These are phyloP conservation scores for Styphnolobium japonicum DNA, from an alignment of 306 rosid species.

Conservation along the genomic window DNA sequence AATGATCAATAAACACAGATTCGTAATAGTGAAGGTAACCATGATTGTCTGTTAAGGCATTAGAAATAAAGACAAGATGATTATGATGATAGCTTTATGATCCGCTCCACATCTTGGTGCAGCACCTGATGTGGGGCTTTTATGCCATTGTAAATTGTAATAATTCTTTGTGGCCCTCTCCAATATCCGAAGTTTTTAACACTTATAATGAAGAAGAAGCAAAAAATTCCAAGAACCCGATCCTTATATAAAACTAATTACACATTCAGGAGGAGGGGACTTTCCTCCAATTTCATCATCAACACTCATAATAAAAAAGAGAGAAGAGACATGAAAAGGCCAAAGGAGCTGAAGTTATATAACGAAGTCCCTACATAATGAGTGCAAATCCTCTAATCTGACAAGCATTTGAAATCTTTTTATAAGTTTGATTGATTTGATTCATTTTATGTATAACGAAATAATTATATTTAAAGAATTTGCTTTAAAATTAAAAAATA, in stretches of 20 bases:
- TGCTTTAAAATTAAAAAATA: not conserved
- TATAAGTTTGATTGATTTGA: not conserved
- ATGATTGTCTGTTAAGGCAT: not conserved
- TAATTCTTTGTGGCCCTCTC: not conserved
- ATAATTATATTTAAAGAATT: not conserved
- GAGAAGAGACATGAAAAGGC: not conserved
- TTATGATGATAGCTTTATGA: not conserved
- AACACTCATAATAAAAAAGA: not conserved
- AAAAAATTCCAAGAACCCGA: not conserved
- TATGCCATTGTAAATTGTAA: slow-evolving; percentile 3
- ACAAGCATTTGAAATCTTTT: not conserved
- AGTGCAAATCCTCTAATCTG: not conserved
- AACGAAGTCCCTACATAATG: slow-evolving; percentile 6
- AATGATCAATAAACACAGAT: not conserved
- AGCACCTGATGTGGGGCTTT: slow-evolving; percentile 24
- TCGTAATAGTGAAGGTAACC: slow-evolving; percentile 6
- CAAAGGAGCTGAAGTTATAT: not conserved
- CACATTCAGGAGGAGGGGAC: not conserved
- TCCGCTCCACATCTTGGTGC: not conserved
- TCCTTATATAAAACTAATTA: not conserved
- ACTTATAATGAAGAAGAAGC: not conserved
- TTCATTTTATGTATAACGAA: not conserved
- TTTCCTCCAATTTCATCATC: not conserved
- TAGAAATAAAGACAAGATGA: not conserved
- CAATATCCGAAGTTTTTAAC: not conserved